Evolutionary conservation across 495 filamentous ascomycete species (phyloP), one percentile per base, ranked within the genome.

Genomic region (Annulohypoxylon maeteangense): DNA sequence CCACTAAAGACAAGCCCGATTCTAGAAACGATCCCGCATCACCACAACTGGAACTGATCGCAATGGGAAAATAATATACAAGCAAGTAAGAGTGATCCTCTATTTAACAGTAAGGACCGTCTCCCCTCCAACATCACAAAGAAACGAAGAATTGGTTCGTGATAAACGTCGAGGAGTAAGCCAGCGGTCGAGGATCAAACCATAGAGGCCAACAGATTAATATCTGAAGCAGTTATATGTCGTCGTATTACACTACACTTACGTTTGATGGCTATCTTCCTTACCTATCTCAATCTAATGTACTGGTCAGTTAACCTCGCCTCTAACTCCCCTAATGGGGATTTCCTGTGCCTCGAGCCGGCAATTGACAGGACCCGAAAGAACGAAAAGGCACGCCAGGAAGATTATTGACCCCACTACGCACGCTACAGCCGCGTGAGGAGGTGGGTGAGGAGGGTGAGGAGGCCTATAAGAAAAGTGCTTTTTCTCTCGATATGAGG

Each of bases 261-360:
- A 42, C n/a, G 40, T 40, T 65, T 50, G 53, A 56, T 68, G 65
- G 62, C 70, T 47, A 56, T 40, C 40, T 57, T 57, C n/a, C 45
- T 45, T 68, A 61, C 65, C 60, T 68, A 38, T 38, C 16, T 29
- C 47, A 22, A 51, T 25, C 22, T 51, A 25, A 51, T 64, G 65
- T 68, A 73, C 56, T 62, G 61, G 65, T 55, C 65, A 57, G 65
- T 62, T 56, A 65, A 68, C 65, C 70, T 73, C 65, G 70, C 65
- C 65, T 65, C 47, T 61, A 68, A 64, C 57, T 50, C 59, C 68
- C 64, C 29, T 64, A 64, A 62, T 64, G 45, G 69, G 64, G 65
- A 16, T n/a, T 38, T 40, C 65, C 38, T 47, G 64, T 62, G 45
- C 70, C 56, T 65, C 65, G 27, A n/a, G 6, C 64, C 70, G 70